Evolutionary conservation across 2,329 filamentous ascomycete species (phyloP), one percentile per base, ranked within the genome.

Genomic region (Nothophoma quercina): DNA sequence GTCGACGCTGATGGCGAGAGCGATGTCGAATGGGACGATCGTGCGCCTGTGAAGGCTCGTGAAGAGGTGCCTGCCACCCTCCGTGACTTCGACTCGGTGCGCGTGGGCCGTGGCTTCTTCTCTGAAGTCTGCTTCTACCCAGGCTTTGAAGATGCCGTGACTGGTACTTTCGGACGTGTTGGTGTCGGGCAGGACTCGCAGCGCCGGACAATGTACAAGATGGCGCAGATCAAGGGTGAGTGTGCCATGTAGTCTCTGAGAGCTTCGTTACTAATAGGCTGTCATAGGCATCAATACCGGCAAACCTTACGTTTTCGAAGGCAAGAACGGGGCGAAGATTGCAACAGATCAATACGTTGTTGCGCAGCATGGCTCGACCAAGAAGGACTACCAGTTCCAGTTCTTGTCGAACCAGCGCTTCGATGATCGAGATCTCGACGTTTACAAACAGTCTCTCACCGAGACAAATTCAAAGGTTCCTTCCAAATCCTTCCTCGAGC

Each of bases 71-170:
- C 87, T 21, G 86, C 90, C 2, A 86, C 89, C 28, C 79, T 96
- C 16, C 83, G 83, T n/a, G 91, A 98, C 72, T 86, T 93, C 60
- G 89, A 98, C 69, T 86, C 90, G 42, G 85, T 93, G 45, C 86
- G 91, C 51, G 84, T 99, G 52, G 91, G 93, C 41, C 86, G 95
- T 57, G 89, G 85, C 62, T 90, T 92, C 68, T 96, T 99, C 72
- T 88, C 89, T 6, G 87, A 93, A 67, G 89, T 96, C 48, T 97
- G 92, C 81, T 96, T 96, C 78, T 93, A 93, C 63, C 95, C 95
- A 9, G 88, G 88, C 4, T 97, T 99, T 62, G 90, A 96, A 49
- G 79, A 89, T 7, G 83, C 89, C 23, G 89, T 97, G 65, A 85
- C 81, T 13, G 91, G 91, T 43, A 96, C 92, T 74, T 99, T 89